Conservation (phyloP, 106 monocot genomes). For the Posidonia australis region DNA sequence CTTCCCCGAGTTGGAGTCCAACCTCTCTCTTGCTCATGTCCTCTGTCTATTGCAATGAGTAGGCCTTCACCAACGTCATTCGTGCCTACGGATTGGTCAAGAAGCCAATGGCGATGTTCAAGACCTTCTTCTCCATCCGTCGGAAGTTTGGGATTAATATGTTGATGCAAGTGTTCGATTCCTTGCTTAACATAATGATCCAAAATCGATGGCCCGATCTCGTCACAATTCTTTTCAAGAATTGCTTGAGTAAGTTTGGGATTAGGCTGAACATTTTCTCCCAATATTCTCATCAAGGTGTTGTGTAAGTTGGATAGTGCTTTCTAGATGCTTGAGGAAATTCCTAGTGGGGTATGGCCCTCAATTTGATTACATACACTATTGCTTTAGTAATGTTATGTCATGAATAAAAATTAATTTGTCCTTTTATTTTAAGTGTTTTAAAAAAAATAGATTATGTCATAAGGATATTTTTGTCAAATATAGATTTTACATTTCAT, state of each 20-base stretch:
- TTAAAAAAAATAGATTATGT: too few relatives aligned
- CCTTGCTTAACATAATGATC: constrained; percentile 71
- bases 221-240: constrained; percentile 45
- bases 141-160: constrained; percentile 20
- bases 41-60: constrained; percentile 32
- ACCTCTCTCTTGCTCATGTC: constrained; percentile 19
- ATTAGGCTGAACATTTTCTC: constrained; percentile 61
- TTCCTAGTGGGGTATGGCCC: constrained; percentile 54
- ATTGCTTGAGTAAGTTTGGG: constrained; percentile 28
- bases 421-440: too few relatives aligned
- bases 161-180: constrained; percentile 65
- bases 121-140: constrained; percentile 22
- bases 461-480: too few relatives aligned
- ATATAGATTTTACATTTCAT: too few relatives aligned
- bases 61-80: constrained; percentile 36
- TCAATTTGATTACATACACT: constrained; percentile 54
- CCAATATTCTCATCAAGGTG: constrained; percentile 63
- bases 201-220: constrained; percentile 37
- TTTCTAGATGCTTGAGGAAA: constrained; percentile 59
- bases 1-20: constrained; percentile 19
- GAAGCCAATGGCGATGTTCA: constrained; percentile 23
- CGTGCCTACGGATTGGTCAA: constrained; percentile 34
- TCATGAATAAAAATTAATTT: too few relatives aligned
- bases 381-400: constrained; percentile 51
- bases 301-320: constrained; percentile 40